These are phyloP conservation scores for Ogataea neopini DNA, from an alignment of 805 yeast genomes.

Conservation along the genomic window DNA sequence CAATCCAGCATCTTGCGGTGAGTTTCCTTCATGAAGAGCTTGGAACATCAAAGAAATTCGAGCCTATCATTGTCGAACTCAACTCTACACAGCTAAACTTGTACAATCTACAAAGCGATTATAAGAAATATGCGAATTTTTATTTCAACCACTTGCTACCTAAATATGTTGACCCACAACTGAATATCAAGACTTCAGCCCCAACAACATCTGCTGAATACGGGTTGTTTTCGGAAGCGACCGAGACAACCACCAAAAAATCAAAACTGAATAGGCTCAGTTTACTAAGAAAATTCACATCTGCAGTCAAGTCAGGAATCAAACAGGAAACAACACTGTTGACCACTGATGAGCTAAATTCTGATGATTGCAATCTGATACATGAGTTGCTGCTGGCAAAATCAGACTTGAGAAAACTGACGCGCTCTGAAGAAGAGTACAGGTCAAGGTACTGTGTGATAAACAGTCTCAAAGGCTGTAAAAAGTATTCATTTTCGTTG, in stretches of 20 bases:
- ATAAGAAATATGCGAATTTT: constrained; percentile 19
- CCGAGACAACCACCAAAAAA: background rate
- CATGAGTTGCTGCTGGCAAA: constrained; percentile 16
- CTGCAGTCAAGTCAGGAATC: background rate
- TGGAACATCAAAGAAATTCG: constrained; percentile 2
- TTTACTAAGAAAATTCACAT: constrained; percentile 1
- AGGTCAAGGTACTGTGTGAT: constrained; percentile 5
- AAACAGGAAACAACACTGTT: background rate
- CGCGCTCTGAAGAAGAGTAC: constrained; percentile 12
- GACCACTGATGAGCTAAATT: constrained; percentile 7
- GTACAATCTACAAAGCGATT: constrained; percentile 20
- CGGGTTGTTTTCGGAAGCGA: background rate
- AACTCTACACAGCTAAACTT: constrained; percentile 36
- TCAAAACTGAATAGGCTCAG: constrained; percentile 2
- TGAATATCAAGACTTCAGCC: constrained; percentile 25
- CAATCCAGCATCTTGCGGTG: constrained; percentile 29
- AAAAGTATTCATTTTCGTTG: constrained; percentile 26
- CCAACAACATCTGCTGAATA: background rate
- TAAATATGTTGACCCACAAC: constrained; percentile 29
- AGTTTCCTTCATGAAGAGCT: constrained; percentile 24
- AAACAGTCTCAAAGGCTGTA: constrained; percentile 9
- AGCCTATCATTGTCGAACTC: constrained; percentile 32
- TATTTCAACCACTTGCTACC: constrained; percentile 27
- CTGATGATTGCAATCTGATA: constrained; percentile 10
- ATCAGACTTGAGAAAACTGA: constrained; percentile 15